Base-by-base conservation (phyloP, 495 filamentous ascomycete genomes). In the Xylaria cubensis region DNA sequence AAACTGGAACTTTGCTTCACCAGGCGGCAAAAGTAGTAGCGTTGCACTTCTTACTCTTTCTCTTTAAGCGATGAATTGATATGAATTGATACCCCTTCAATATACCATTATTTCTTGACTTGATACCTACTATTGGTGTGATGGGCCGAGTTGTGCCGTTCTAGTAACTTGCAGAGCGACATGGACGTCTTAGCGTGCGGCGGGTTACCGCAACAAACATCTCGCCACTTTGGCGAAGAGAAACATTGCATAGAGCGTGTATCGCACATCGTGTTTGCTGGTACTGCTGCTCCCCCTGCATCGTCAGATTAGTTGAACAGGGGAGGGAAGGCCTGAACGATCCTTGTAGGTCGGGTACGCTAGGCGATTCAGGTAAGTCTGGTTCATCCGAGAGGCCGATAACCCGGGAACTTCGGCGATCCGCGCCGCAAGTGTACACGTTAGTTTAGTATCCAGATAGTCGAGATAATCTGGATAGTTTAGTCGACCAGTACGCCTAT, bases 1-100 rank as follows among this genome's bases (percentile, higher is more conserved):
- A 72, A 74, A 19, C n/a, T 76, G 32, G 75, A 75, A 56, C 71
- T 79, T 21, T 19, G 72, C 13, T 78, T 78, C 26, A 65, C 73
- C n/a, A 53, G 32, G 34, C 58, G 58, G 44, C 29, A 42, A 39
- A 55, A 29, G 46, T 64, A 70, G 48, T 1, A 53, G 26, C 39
- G 24, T 55, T 21, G n/a, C 48, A 13, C 17, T 21, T 36, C 51
- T n/a, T 19, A 9, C 26, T n/a, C 32, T 29, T 26, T 42, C 15
- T 17, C 15, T 32, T 5, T 24, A 4, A 53, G 9, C 44, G 64
- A 53, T 56, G 32, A 67, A 67, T 44, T 67, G 65, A 67, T 67
- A 67, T 8, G 36, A 39, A 39, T 39, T 39, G 36, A 39, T 39
- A 39, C 36, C 64, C 64, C n/a, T 56, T 5, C 62, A 26, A 64